Percentiles rank a stretch among this genome's conserved stretches.
Evolutionary conservation across 2,329 filamentous ascomycete species (phyloP).

Genomic region (Massarina eburnea): DNA sequence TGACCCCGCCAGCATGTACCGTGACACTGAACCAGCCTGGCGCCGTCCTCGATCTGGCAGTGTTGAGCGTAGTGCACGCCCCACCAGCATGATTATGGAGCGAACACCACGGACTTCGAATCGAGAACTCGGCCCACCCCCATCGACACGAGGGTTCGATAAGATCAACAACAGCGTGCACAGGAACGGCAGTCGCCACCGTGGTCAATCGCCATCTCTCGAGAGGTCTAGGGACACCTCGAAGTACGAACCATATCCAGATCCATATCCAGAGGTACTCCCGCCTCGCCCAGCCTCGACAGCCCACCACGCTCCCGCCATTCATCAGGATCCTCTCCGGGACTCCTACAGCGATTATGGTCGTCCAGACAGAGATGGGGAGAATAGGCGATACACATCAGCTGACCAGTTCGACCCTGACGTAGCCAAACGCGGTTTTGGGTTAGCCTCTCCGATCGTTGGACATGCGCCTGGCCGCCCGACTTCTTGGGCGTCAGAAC

Average conservation of each 20-base stretch:
- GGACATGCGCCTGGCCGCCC: conserved; percentile 41
- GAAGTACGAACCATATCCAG: no score
- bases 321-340: conserved; percentile 54
- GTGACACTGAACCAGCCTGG: conserved; percentile 53
- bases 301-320: conserved; percentile 44
- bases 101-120: conserved; percentile 39
- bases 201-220: conserved; percentile 33
- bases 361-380: conserved; percentile 45
- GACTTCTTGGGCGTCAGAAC: conserved; percentile 26
- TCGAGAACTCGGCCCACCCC: conserved; percentile 58
- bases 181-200: conserved; percentile 20
- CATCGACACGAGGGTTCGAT: conserved; percentile 70
- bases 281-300: conserved; percentile 40
- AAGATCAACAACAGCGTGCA: conserved; percentile 53
- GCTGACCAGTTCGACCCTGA: conserved; percentile 46
- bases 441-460: conserved; percentile 39
- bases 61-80: conserved; percentile 48
- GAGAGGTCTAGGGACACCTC: conserved; percentile 35
- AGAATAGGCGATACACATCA: conserved; percentile 39
- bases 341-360: conserved; percentile 48
- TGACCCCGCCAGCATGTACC: conserved; percentile 53
- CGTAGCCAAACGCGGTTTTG: conserved; percentile 51
- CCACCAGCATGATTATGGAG: conserved; percentile 48
- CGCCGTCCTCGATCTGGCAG: conserved; percentile 49
- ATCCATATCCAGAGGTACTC: conserved; percentile 42